Percentiles rank a stretch among this genome's conserved stretches.
Evolutionary conservation across 2,329 filamentous ascomycete species (phyloP).

Genomic region (Sporothrix pseudoabietina): DNA sequence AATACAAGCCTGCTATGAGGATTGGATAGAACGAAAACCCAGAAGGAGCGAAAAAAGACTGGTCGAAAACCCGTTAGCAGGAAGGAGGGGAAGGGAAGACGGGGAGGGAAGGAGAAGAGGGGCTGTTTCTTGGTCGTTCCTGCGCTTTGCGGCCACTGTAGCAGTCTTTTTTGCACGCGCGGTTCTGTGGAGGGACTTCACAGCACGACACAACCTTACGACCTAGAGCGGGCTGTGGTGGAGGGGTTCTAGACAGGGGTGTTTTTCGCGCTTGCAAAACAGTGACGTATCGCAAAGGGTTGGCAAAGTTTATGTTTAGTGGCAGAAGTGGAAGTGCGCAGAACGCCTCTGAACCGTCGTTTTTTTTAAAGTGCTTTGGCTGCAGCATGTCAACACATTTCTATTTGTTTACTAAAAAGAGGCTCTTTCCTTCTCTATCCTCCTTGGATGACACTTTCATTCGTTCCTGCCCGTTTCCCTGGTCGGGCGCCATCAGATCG

Average conservation of each 20-base stretch:
- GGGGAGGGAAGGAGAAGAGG: constrained; percentile 11
- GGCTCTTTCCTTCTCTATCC: background rate
- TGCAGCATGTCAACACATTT: background rate
- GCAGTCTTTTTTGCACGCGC: constrained; percentile 2
- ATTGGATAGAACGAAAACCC: background rate
- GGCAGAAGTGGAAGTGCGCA: constrained; percentile 5
- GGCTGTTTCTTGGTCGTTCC: background rate
- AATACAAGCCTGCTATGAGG: background rate
- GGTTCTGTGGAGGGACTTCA: constrained; percentile 22
- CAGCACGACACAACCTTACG: background rate
- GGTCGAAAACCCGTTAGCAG: constrained; percentile 2
- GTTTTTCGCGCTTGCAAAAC: constrained; percentile 19
- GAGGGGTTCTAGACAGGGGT: constrained; percentile 22
- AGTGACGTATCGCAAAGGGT: constrained; percentile 29
- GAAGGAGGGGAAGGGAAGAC: constrained; percentile 13
- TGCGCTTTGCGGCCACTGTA: constrained; percentile 3
- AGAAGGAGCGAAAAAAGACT: constrained; percentile 16
- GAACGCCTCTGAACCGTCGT: background rate
- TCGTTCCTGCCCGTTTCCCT: constrained; percentile 12
- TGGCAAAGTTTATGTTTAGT: background rate
- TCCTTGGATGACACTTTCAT: background rate
- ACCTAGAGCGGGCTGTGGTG: constrained; percentile 9
- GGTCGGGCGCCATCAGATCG: constrained; percentile 15
- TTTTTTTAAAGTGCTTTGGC: too few species aligned
- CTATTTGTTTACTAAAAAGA: background rate